Percentiles rank a stretch among this genome's conserved stretches.
phyloP scores from a whole-genome alignment of 164 flowering plant species.

The Magnolia kwangsiensis region DNA sequence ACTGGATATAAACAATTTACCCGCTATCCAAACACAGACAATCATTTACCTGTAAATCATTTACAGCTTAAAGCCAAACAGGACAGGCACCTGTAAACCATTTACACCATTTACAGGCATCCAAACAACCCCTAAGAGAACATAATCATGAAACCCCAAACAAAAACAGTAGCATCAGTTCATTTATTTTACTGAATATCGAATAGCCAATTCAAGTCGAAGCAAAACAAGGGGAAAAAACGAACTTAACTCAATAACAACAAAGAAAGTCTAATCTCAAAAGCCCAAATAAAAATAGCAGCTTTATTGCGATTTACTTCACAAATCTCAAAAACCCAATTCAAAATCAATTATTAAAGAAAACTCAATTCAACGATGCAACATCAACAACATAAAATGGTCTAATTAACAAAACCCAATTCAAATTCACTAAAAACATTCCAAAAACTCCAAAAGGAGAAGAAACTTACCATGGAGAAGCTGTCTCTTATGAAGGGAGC shows the following conservation, averaged over 20 bases:
- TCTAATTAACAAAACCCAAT: background rate
- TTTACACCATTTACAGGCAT: background rate
- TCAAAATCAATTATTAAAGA: background rate
- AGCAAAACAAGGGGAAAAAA: background rate
- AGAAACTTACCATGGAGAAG: conserved; percentile 67
- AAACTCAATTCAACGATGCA: background rate
- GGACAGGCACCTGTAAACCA: too few relatives aligned
- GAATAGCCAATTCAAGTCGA: background rate
- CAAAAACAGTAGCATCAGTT: background rate
- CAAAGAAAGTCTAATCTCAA: background rate
- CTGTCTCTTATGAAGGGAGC: conserved; percentile 72
- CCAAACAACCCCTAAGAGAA: background rate
- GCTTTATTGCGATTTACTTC: background rate
- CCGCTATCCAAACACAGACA: too few relatives aligned
- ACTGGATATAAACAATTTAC: too few relatives aligned
- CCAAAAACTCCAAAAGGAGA: background rate
- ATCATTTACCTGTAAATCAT: too few relatives aligned
- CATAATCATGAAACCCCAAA: background rate
- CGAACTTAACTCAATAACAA: too few relatives aligned
- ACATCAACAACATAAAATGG: background rate
- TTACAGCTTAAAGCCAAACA: too few relatives aligned
- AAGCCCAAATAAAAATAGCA: background rate
- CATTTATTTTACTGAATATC: background rate
- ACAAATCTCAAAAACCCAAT: background rate
- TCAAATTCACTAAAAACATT: background rate